These are phyloP conservation scores for Sarcodon sp. DNA, from an alignment of 768 basidiomycete species.

Conservation along the genomic window DNA sequence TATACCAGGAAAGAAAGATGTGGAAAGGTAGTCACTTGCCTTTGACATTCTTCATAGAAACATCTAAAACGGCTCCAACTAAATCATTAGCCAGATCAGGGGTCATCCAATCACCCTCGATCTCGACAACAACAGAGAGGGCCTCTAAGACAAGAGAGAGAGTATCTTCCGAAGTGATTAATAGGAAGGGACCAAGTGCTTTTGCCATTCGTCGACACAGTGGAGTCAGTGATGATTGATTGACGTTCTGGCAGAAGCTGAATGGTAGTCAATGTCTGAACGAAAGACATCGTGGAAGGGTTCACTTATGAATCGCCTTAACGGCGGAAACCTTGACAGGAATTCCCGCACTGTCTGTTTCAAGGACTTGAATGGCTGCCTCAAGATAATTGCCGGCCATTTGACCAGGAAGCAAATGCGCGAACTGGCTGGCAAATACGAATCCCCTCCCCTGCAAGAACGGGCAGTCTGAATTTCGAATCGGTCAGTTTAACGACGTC, in stretches of 20 bases:
- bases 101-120: conserved; percentile 64
- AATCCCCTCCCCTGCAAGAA: conserved; percentile 94
- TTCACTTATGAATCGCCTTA: conserved; percentile 86
- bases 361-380: conserved; percentile 78
- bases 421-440: conserved; percentile 87
- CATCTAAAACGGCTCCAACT: conserved; percentile 54
- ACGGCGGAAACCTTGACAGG: conserved; percentile 93
- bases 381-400: conserved; percentile 80
- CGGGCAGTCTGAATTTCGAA: conserved; percentile 46
- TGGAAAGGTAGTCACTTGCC: conserved; percentile 28
- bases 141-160: conserved; percentile 83
- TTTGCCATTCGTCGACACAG: conserved; percentile 66
- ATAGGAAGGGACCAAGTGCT: conserved; percentile 74
- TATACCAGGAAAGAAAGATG: background rate
- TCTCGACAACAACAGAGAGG: conserved; percentile 58
- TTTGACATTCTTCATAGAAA: conserved; percentile 81
- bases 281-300: background rate
- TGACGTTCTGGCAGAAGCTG: conserved; percentile 63
- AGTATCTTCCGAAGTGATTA: conserved; percentile 75
- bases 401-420: conserved; percentile 55
- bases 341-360: conserved; percentile 55
- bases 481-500: background rate
- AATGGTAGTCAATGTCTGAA: conserved; percentile 1
- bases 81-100: conserved; percentile 52
- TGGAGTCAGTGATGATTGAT: conserved; percentile 43